These are phyloP conservation scores for Gaeumannomyces sp. DNA, from an alignment of 2,329 filamentous ascomycete species.

Conservation along the genomic window DNA sequence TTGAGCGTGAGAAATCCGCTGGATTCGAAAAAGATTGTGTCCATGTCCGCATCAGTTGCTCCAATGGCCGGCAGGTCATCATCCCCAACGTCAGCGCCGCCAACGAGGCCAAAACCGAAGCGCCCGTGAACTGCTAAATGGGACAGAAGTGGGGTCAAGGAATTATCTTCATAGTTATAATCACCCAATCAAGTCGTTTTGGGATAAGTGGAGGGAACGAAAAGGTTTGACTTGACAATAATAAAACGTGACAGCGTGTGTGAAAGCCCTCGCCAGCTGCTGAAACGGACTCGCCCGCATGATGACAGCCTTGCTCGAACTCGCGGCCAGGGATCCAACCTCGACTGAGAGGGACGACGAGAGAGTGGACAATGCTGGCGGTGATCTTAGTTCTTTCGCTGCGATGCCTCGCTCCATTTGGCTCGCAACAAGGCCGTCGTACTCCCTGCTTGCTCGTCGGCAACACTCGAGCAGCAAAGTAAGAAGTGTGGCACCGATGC, in stretches of 20 bases:
- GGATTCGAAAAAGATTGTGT: conserved; percentile 27
- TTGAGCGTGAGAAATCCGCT: conserved; percentile 39
- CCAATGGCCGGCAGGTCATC: conserved; percentile 1
- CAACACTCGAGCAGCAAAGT: conserved; percentile 2
- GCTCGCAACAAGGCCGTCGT: not conserved
- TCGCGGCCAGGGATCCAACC: no score
- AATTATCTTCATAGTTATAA: not conserved
- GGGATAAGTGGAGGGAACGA: no score
- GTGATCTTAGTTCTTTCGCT: not conserved
- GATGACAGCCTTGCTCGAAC: no score
- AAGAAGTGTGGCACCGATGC: conserved; percentile 1
- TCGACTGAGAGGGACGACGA: not conserved
- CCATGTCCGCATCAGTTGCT: conserved; percentile 12
- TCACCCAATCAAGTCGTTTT: no score
- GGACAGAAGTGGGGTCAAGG: not conserved
- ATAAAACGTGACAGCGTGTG: no score
- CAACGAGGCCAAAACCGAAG: conserved; percentile 9
- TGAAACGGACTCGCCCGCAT: no score
- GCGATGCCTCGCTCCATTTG: not conserved
- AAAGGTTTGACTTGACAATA: no score
- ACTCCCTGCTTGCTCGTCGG: conserved; percentile 1
- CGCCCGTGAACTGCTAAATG: not conserved
- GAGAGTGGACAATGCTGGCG: not conserved
- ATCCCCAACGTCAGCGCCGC: conserved; percentile 10
- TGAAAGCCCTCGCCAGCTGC: no score